phyloP scores from a whole-genome alignment of 2,329 filamentous ascomycete species.

The Diaporthe vexans region DNA sequence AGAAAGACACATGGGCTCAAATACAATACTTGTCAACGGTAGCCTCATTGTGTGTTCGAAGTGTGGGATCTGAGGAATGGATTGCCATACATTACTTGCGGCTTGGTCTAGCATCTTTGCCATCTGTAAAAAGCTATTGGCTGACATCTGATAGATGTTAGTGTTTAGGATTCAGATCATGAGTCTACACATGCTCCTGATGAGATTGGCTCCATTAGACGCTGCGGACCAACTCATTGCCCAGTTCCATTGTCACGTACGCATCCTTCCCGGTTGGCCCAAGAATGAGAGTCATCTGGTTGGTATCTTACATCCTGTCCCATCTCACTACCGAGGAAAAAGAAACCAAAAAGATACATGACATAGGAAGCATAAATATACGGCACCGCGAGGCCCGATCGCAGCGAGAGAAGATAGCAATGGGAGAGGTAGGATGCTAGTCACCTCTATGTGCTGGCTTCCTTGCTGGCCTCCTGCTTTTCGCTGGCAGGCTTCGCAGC shows the following conservation, averaged over 20 bases:
- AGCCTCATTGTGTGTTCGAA: neutral
- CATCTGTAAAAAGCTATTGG: neutral
- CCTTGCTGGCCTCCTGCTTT: conserved; percentile 66
- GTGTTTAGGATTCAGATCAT: neutral
- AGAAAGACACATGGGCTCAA: neutral
- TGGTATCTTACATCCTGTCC: conserved; percentile 31
- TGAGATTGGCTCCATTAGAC: neutral
- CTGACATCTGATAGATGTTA: neutral
- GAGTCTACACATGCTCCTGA: neutral
- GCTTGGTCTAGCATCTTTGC: neutral
- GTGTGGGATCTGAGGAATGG: too few relatives aligned
- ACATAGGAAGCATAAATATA: neutral
- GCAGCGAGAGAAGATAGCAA: neutral
- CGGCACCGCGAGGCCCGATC: neutral
- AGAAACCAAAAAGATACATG: neutral
- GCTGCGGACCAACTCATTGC: neutral
- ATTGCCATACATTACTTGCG: neutral
- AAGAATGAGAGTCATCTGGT: neutral
- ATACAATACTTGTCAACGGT: neutral
- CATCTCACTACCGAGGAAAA: neutral
- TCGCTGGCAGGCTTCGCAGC: conserved; percentile 75
- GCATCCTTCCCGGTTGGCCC: neutral
- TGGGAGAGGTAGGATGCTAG: conserved; percentile 43
- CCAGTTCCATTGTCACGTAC: neutral
- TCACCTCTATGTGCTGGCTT: conserved; percentile 20